Evolutionary conservation across 148 eudicot genomes (phyloP).

Genomic region (Diospyros lotus): DNA sequence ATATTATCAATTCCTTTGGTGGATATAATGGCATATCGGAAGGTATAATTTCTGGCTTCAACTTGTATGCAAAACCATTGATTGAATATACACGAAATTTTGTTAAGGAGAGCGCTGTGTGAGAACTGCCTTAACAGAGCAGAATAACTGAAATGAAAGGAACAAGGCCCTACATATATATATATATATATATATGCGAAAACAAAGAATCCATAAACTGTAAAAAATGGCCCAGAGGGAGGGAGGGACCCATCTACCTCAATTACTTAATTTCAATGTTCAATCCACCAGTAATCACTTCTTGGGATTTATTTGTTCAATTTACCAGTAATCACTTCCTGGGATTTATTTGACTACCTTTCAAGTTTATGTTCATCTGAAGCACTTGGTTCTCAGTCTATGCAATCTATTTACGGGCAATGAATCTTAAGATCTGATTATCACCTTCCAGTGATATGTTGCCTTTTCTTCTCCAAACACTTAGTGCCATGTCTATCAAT

Average conservation of each 20-base stretch:
- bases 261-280: too few relatives aligned
- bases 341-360: not conserved
- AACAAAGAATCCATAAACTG: too few relatives aligned
- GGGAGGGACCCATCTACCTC: too few relatives aligned
- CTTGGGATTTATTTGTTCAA: not conserved
- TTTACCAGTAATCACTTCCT: too few relatives aligned
- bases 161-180: too few relatives aligned
- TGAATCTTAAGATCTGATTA: not conserved
- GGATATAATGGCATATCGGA: conserved; percentile 83
- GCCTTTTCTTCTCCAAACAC: not conserved
- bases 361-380: not conserved
- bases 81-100: not conserved
- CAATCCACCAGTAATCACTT: not conserved
- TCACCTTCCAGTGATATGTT: not conserved
- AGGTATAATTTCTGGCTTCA: conserved; percentile 39
- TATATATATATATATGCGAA: too few relatives aligned
- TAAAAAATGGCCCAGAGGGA: too few relatives aligned
- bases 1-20: conserved; percentile 76
- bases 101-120: too few relatives aligned
- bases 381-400: not conserved
- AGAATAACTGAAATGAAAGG: too few relatives aligned
- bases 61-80: not conserved
- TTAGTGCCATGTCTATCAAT: not conserved
- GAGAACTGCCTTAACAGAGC: too few relatives aligned
- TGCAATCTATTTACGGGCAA: not conserved